These are phyloP conservation scores for Penicillium griseofulvum DNA, from an alignment of 2,329 filamentous ascomycete genomes.

Conservation along the genomic window DNA sequence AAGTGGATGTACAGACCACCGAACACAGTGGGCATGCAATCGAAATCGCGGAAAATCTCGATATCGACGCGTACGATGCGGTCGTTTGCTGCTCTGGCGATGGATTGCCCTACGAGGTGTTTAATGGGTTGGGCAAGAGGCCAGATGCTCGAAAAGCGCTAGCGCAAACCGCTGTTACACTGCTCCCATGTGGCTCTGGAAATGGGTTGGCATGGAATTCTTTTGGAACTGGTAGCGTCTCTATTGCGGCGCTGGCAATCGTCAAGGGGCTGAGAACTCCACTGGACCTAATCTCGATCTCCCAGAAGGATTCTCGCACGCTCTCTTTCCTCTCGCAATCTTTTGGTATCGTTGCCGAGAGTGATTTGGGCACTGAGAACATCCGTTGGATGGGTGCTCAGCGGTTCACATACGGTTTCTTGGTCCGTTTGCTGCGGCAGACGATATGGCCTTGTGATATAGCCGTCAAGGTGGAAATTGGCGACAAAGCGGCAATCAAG, in stretches of 20 bases:
- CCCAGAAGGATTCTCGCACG: conserved; percentile 70
- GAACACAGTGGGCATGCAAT: conserved; percentile 71
- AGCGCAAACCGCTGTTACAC: conserved; percentile 72
- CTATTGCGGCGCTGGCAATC: conserved; percentile 74
- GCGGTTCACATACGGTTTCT: conserved; percentile 80
- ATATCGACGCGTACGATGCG: conserved; percentile 78
- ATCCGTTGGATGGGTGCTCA: conserved; percentile 88
- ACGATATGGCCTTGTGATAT: conserved; percentile 86
- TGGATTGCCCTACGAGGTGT: conserved; percentile 86
- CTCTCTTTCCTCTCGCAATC: conserved; percentile 90
- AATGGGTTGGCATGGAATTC: conserved; percentile 92
- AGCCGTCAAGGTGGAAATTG: conserved; percentile 77
- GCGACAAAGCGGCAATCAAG: conserved; percentile 70
- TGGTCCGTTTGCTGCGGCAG: conserved; percentile 72
- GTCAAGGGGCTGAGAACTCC: conserved; percentile 84
- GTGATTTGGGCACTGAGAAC: conserved; percentile 84
- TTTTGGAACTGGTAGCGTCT: conserved; percentile 74
- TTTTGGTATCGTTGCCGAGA: conserved; percentile 85
- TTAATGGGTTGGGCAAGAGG: conserved; percentile 83
- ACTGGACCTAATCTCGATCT: conserved; percentile 82
- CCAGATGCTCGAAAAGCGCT: conserved; percentile 72
- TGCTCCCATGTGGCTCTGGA: conserved; percentile 88
- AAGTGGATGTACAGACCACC: conserved; percentile 71
- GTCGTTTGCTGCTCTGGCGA: conserved; percentile 89
- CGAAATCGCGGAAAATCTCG: conserved; percentile 70